Evolutionary conservation across 164 flowering plant genomes (phyloP), one percentile per base, ranked within the genome.

Genomic region (Berberis thunbergii): DNA sequence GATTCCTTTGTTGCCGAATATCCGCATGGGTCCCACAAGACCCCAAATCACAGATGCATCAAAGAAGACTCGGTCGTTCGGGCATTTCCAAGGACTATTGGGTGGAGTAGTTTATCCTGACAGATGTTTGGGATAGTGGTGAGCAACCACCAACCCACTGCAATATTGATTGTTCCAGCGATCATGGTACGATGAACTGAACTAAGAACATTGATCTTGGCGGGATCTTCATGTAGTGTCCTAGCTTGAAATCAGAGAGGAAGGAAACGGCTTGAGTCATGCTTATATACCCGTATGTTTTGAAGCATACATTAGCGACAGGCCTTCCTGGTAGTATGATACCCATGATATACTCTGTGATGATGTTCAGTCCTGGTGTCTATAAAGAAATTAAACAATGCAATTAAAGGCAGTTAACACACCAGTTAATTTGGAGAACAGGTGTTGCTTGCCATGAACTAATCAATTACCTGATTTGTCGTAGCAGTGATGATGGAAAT

Each of bases 21-120:
- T 93, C 40, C 96, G 70, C 62, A 54, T 84, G 0, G 98, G 98
- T 57, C 98, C 96, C 1, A 80, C 94, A 62, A 93, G 64, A 60
- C 96, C 97, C 98, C 96, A 90, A 63, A 90, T 88, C 3, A 93
- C 98, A 2, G 97, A 93, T 59, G 98, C 97, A 73, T 88, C 96
- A 41, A 85, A 93, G 79, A 93, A 93, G 59, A 89, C 97, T 7
- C 94, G 75, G 54, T 93, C 94, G 26, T 80, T 66, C 1, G 97
- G 94, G 72, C 98, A 87, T 7, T 88, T 86, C 94, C 94, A 90
- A 0, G 89, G 86, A 54, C 97, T 87, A 65, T 77, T 67, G 10
- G 79, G 67, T 13, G 86, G 26, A 84, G 86, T 6, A 76, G 69
- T 0, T 82, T 64, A 1, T 67, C 72, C 1, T 83, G 76, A 73